Conservation (phyloP, 805 yeast species). For the Pichia californica region DNA sequence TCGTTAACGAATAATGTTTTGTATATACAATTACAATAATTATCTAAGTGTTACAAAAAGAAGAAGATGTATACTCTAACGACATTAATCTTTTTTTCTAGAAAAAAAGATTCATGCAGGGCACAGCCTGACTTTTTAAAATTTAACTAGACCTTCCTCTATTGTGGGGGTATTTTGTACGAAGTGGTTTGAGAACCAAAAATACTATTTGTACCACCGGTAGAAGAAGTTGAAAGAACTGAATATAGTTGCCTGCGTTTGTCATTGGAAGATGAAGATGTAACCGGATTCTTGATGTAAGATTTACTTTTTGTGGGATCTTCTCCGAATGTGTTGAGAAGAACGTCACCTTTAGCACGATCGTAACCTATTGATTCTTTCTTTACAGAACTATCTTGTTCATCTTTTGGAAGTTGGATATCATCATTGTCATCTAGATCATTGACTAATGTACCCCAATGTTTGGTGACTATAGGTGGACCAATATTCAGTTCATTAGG, state of each 20-base stretch:
- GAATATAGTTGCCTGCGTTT: conserved; percentile 24
- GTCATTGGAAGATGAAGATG: background rate
- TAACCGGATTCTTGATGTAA: background rate
- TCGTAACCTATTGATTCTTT: conserved; percentile 14
- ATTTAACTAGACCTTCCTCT: too few species aligned
- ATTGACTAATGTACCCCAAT: conserved; percentile 27
- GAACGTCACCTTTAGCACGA: conserved; percentile 25
- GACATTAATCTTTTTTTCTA: too few species aligned
- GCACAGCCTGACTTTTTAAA: background rate
- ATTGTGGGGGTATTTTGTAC: conserved; percentile 16
- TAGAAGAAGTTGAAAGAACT: conserved; percentile 26
- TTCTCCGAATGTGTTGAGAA: conserved; percentile 24
- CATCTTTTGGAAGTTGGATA: too few species aligned
- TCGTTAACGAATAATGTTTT: background rate
- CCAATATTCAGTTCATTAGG: conserved; percentile 10
- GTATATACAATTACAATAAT: too few species aligned
- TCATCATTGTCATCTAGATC: conserved; percentile 35
- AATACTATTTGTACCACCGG: conserved; percentile 18
- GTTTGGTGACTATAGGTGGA: conserved; percentile 12
- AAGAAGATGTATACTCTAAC: too few species aligned
- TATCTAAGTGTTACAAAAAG: too few species aligned
- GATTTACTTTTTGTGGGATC: background rate
- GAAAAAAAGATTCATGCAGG: conserved; percentile 1
- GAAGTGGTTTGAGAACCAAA: conserved; percentile 27
- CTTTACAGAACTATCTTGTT: conserved; percentile 11